A percentile compares a stretch with the other conserved stretches of the same genome.
Conservation (phyloP, 192 early-diverging fungal species). For the Linnemannia schmuckeri region DNA sequence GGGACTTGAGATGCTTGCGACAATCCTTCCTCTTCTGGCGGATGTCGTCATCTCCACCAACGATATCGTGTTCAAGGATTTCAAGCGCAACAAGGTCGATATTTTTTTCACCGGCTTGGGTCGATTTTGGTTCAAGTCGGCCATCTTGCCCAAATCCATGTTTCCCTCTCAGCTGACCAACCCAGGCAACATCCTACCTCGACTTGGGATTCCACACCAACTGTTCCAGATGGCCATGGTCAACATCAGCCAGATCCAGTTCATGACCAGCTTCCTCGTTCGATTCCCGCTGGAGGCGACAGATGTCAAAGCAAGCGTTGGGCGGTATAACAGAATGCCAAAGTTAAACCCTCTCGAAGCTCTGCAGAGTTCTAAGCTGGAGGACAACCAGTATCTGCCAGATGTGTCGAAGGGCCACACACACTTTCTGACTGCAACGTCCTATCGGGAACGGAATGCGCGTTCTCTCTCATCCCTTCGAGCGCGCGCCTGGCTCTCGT, state of each 20-base stretch:
- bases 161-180: conserved; percentile 58
- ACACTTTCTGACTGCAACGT: not conserved
- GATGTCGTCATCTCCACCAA: conserved; percentile 66
- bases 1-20: conserved; percentile 55
- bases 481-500: conserved; percentile 66
- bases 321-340: conserved; percentile 57
- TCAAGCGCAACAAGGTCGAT: conserved; percentile 72
- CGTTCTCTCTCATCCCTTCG: conserved; percentile 58
- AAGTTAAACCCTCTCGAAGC: conserved; percentile 11
- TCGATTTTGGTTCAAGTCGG: conserved; percentile 65
- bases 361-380: conserved; percentile 3
- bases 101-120: conserved; percentile 61
- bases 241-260: conserved; percentile 69
- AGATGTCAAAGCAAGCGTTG: conserved; percentile 64
- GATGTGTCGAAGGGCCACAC: conserved; percentile 32
- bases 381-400: conserved; percentile 55
- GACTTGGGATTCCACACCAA: conserved; percentile 58
- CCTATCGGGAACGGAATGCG: conserved; percentile 6
- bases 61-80: conserved; percentile 63
- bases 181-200: conserved; percentile 35
- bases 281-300: conserved; percentile 63
- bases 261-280: conserved; percentile 66
- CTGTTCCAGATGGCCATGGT: conserved; percentile 62
- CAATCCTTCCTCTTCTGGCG: conserved; percentile 61
- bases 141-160: conserved; percentile 61